A percentile compares a stretch with the other conserved stretches of the same genome.
These are phyloP conservation scores for Noccaea caerulescens DNA, from an alignment of 345 rosid species.

Conservation along the genomic window DNA sequence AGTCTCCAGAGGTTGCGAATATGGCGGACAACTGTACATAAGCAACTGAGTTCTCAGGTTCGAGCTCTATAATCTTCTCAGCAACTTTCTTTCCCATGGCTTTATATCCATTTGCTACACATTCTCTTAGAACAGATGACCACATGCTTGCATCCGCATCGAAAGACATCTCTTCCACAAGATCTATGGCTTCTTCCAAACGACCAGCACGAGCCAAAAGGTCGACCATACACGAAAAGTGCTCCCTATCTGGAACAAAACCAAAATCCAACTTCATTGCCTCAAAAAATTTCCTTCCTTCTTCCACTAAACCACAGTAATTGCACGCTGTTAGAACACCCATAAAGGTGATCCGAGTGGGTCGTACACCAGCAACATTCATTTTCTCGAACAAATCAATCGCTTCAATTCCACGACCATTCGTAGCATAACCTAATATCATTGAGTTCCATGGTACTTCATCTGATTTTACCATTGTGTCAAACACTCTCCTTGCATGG, in stretches of 20 bases:
- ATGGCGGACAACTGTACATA: slow-evolving; percentile 71
- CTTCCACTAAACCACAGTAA: slow-evolving; percentile 83
- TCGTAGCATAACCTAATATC: slow-evolving; percentile 85
- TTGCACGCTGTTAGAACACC: slow-evolving; percentile 75
- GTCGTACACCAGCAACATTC: slow-evolving; percentile 61
- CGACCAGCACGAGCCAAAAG: slow-evolving; percentile 81
- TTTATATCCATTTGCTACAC: slow-evolving; percentile 69
- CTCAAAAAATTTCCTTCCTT: slow-evolving; percentile 66
- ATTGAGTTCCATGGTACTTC: slow-evolving; percentile 80
- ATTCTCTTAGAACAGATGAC: slow-evolving; percentile 78
- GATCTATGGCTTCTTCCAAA: slow-evolving; percentile 62
- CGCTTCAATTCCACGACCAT: slow-evolving; percentile 72
- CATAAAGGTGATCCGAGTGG: slow-evolving; percentile 59
- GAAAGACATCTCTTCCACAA: slow-evolving; percentile 64
- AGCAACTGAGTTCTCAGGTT: slow-evolving; percentile 79
- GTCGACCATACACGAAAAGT: slow-evolving; percentile 80
- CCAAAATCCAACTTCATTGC: slow-evolving; percentile 59
- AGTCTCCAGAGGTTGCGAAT: slow-evolving; percentile 73
- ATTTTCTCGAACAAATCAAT: slow-evolving; percentile 68
- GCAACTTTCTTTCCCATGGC: slow-evolving; percentile 73
- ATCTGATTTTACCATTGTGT: slow-evolving; percentile 60
- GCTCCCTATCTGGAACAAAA: slow-evolving; percentile 71
- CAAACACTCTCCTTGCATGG: slow-evolving; percentile 66
- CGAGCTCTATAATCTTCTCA: slow-evolving; percentile 65
- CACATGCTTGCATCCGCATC: slow-evolving; percentile 69